Evolutionary conservation across 139 green algal species (phyloP), one percentile per base, ranked within the genome.

Genomic region (Dunaliella sp.): DNA sequence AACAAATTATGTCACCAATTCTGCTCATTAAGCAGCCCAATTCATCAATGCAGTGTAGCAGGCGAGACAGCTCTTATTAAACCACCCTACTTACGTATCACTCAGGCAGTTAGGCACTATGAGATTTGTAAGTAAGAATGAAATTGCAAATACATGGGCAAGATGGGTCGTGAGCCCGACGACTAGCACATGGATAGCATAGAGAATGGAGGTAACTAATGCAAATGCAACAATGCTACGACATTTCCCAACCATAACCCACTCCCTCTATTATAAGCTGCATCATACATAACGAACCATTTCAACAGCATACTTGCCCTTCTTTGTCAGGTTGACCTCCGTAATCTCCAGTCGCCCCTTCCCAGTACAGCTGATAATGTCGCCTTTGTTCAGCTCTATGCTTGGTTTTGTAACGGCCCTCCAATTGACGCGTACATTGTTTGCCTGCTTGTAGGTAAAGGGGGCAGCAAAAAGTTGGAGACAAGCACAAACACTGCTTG

Each of bases 271-370:
- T n/a, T n/a, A n/a, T n/a, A n/a, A n/a, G n/a, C n/a, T n/a, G n/a
- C n/a, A 38, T 91, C 73, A 96, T 1, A 94, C 76, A 37, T 87
- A 94, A 0, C 94, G 91, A 65, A 93, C 72, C 78, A 98, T 89
- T 7, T 91, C 86, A 7, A 98, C 91, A 1, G 82, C 84, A 77
- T 86, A 96, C 38, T 90, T 91, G 1, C 92, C 93, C 80, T 96
- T 97, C 75, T 93, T 93, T 1, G 94, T 97, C 37, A 38, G 35
- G 0, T n/a, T 77, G 1, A 94, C 88, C 0, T 30, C 48, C 81
- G 73, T 82, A 0, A 98, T 84, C 87, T 97, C 93, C 22, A 96
- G n/a, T 30, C 95, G 81, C 1, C 95, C 95, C 85, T 96, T 98
- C 57, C 95, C 94, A 0, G 79, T 83, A 34, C 84, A 88, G n/a